A percentile compares a stretch with the other conserved stretches of the same genome.
These are phyloP conservation scores for Blastomyces silverae DNA, from an alignment of 2,329 filamentous ascomycete genomes.

Conservation along the genomic window DNA sequence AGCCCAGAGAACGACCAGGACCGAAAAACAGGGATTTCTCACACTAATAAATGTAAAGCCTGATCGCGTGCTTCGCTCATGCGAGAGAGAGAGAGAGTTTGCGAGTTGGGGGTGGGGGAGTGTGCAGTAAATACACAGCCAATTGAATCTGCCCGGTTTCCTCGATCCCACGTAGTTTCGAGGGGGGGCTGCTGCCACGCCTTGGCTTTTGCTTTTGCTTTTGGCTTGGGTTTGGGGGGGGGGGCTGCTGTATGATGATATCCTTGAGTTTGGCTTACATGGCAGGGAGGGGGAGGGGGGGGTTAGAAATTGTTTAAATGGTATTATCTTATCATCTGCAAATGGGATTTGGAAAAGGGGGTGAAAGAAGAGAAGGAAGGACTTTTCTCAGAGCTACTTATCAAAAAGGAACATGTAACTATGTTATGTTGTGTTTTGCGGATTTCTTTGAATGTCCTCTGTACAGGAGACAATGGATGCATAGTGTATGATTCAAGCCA, in stretches of 20 bases:
- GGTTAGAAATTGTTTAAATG: too few relatives aligned
- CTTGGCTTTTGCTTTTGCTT: not conserved
- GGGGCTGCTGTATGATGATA: not conserved
- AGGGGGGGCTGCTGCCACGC: not conserved
- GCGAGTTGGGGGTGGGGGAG: not conserved
- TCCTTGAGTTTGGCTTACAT: not conserved
- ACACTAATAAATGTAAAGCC: not conserved
- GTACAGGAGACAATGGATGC: too few relatives aligned
- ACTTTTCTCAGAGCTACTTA: too few relatives aligned
- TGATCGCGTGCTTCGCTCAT: not conserved
- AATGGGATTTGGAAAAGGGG: too few relatives aligned
- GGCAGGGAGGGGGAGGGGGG: too few relatives aligned
- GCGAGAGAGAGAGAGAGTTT: not conserved
- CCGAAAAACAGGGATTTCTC: not conserved
- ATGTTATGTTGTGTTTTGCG: too few relatives aligned
- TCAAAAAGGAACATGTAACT: too few relatives aligned
- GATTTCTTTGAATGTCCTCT: too few relatives aligned
- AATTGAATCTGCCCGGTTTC: not conserved
- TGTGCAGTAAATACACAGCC: not conserved
- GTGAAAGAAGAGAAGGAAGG: too few relatives aligned
- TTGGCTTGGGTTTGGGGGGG: too few relatives aligned
- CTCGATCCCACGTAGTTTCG: not conserved
- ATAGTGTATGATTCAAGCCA: too few relatives aligned
- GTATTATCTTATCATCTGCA: too few relatives aligned
- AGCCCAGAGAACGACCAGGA: not conserved